Conservation (phyloP, 2,329 filamentous ascomycete species). For the Pyrenophora graminea region DNA sequence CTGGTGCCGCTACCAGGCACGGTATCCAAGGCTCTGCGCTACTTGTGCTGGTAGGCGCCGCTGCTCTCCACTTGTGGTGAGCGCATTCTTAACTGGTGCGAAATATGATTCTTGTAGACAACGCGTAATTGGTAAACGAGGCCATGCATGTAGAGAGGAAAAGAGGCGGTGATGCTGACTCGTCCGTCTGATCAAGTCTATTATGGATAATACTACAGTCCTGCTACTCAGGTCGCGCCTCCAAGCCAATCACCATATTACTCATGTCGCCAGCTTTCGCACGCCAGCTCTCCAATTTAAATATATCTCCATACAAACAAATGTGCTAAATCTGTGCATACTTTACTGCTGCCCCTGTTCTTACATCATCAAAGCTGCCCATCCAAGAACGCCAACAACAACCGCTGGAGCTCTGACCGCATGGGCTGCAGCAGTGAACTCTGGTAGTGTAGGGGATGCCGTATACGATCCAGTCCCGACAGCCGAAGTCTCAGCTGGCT, state of each 20-base stretch:
- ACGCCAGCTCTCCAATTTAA: neutral
- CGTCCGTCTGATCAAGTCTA: too few species aligned
- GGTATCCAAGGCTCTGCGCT: constrained; percentile 25
- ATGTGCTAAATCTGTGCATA: neutral
- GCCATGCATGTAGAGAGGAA: too few species aligned
- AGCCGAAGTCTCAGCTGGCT: constrained; percentile 5
- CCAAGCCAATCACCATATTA: too few species aligned
- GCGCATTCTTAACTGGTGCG: neutral
- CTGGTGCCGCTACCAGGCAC: constrained; percentile 28
- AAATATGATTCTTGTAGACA: neutral
- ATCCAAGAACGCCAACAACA: constrained; percentile 23
- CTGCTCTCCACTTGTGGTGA: constrained; percentile 25
- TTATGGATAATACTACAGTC: too few species aligned
- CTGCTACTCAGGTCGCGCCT: too few species aligned
- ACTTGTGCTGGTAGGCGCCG: constrained; percentile 29
- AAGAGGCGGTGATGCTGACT: too few species aligned
- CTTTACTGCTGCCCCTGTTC: too few species aligned
- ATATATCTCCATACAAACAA: neutral
- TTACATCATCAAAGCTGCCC: constrained; percentile 28
- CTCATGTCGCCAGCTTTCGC: too few species aligned
- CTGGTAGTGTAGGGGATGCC: constrained; percentile 7
- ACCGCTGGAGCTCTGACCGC: constrained; percentile 18
- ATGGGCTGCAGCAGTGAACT: constrained; percentile 28
- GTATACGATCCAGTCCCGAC: constrained; percentile 8
- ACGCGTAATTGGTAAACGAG: neutral